phyloP scores from a whole-genome alignment of 345 rosid genomes.

The Kernera saxatilis region DNA sequence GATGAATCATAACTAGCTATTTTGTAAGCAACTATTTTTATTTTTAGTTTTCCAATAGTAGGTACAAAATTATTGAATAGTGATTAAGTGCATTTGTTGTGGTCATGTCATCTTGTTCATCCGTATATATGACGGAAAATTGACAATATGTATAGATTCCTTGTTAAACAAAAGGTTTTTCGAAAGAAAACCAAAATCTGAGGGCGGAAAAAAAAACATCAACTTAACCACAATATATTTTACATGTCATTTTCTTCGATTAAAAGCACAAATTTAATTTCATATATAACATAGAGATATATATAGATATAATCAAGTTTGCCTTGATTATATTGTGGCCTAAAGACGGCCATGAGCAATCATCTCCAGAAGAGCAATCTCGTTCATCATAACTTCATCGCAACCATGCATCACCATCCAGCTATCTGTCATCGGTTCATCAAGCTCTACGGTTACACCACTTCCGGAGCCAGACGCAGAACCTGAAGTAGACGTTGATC shows the following conservation, averaged over 20 bases:
- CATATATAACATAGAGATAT: background rate
- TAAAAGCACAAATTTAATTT: background rate
- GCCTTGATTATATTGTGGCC: background rate
- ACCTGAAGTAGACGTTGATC: slow-evolving; percentile 11
- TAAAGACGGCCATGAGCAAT: slow-evolving; percentile 21
- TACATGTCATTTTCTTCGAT: background rate
- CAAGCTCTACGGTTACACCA: slow-evolving; percentile 10
- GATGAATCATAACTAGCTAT: no score
- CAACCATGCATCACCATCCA: slow-evolving; percentile 36
- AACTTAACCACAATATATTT: background rate
- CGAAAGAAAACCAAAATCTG: background rate
- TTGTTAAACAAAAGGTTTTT: background rate
- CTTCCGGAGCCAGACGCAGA: background rate
- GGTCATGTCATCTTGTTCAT: no score
- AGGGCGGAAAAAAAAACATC: background rate
- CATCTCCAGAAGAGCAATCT: slow-evolving; percentile 28
- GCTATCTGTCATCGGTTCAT: slow-evolving; percentile 26
- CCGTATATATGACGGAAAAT: no score
- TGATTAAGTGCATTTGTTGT: no score
- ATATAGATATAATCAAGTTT: background rate
- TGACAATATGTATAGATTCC: background rate
- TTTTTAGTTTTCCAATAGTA: no score
- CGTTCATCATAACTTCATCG: slow-evolving; percentile 29
- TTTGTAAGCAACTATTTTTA: no score
- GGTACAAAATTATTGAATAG: no score